Percentiles rank a stretch among this genome's conserved stretches.
Conservation (phyloP, 2,329 filamentous ascomycete species). For the Mariannaea elegans region DNA sequence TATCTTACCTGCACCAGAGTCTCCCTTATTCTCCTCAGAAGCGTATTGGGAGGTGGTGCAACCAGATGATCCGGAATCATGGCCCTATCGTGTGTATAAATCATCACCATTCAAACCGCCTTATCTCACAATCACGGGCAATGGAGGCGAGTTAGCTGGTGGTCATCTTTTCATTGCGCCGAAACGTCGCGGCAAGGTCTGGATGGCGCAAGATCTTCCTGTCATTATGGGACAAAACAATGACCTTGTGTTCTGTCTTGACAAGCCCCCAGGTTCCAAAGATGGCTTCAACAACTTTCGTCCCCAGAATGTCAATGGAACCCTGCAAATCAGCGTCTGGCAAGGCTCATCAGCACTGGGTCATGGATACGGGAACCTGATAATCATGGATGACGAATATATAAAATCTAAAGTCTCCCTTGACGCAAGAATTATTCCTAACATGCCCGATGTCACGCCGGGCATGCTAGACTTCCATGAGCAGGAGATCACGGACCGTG, state of each 20-base stretch:
- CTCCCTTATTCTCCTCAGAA: background rate
- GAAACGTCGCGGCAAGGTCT: background rate
- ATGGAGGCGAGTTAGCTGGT: background rate
- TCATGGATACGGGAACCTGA: slow-evolving; percentile 44
- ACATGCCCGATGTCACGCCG: slow-evolving; percentile 2
- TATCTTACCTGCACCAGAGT: too few species aligned
- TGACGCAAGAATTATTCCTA: slow-evolving; percentile 15
- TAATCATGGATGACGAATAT: slow-evolving; percentile 44
- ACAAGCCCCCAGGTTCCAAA: background rate
- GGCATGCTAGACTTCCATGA: slow-evolving; percentile 36
- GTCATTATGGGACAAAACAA: background rate
- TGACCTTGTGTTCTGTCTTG: background rate
- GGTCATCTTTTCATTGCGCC: background rate
- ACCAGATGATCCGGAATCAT: background rate
- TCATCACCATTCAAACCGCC: background rate
- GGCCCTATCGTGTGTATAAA: background rate
- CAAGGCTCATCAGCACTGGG: slow-evolving; percentile 38
- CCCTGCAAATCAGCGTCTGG: slow-evolving; percentile 41
- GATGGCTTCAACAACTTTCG: background rate
- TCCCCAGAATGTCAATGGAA: background rate
- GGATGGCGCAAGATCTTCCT: background rate
- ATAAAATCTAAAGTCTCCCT: slow-evolving; percentile 26
- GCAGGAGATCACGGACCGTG: slow-evolving; percentile 29
- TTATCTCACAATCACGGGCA: background rate
- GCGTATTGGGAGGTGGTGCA: background rate